A percentile compares a stretch with the other conserved stretches of the same genome.
Conservation (phyloP, 1,284 basidiomycete species). For the Ceratobasidium sp. region DNA sequence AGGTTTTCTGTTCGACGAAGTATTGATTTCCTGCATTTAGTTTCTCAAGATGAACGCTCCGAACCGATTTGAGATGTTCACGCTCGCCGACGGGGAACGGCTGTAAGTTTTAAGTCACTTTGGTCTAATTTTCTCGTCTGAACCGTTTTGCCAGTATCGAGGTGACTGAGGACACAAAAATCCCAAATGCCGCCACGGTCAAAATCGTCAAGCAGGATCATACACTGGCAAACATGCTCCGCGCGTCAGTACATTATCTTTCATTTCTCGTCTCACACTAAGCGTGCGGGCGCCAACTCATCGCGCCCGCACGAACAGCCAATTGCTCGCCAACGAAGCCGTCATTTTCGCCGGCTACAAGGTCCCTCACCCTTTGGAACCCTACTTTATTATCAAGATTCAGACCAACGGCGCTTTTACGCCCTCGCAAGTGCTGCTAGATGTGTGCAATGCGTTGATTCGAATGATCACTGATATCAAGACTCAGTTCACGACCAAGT, state of each 20-base stretch:
- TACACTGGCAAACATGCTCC: slow-evolving; percentile 95
- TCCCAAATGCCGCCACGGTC: slow-evolving; percentile 96
- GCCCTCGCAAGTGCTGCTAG: slow-evolving; percentile 86
- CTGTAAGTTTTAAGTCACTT: slow-evolving; percentile 71
- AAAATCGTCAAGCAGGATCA: slow-evolving; percentile 97
- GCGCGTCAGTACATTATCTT: slow-evolving; percentile 75
- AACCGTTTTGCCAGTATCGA: slow-evolving; percentile 73
- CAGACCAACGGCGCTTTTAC: slow-evolving; percentile 93
- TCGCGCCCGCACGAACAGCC: slow-evolving; percentile 64
- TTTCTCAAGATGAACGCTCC: slow-evolving; percentile 85
- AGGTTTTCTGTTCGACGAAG: slow-evolving; percentile 41
- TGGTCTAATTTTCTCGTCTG: background rate
- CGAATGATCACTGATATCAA: slow-evolving; percentile 71
- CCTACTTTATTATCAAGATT: slow-evolving; percentile 93
- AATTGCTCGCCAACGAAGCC: slow-evolving; percentile 86
- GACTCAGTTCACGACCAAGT: slow-evolving; percentile 63
- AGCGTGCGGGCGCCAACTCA: slow-evolving; percentile 31
- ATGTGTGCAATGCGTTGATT: slow-evolving; percentile 88
- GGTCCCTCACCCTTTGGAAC: slow-evolving; percentile 96
- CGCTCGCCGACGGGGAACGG: slow-evolving; percentile 93
- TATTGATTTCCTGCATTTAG: slow-evolving; percentile 54
- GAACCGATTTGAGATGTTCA: slow-evolving; percentile 91
- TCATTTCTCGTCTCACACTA: slow-evolving; percentile 44
- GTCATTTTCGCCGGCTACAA: slow-evolving; percentile 98
- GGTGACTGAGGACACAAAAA: slow-evolving; percentile 95